A percentile compares a stretch with the other conserved stretches of the same genome.
Conservation (phyloP, 2,329 filamentous ascomycete genomes). For the Fusarium sp. region DNA sequence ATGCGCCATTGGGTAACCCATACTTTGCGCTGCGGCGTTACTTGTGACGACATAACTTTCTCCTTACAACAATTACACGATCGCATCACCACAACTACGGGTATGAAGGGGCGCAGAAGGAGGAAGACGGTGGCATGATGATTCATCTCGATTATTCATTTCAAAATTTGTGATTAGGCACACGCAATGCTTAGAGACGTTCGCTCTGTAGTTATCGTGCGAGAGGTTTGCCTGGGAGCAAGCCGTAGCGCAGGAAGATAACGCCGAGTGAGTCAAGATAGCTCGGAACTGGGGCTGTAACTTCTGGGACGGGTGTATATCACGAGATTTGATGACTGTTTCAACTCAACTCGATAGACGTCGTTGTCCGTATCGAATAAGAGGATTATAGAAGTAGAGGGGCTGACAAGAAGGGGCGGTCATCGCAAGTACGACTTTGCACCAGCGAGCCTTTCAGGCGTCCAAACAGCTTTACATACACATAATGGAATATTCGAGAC, state of each 20-base stretch:
- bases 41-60: conserved; percentile 26
- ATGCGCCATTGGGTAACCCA: conserved; percentile 45
- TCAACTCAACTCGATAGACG: conserved; percentile 37
- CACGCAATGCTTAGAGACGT: conserved; percentile 38
- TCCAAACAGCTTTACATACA: conserved; percentile 42
- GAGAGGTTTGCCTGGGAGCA: conserved; percentile 33
- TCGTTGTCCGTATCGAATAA: conserved; percentile 20
- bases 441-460: conserved; percentile 37
- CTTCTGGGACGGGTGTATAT: conserved; percentile 41
- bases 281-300: conserved; percentile 30
- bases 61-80: conserved; percentile 34
- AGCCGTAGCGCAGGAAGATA: conserved; percentile 30
- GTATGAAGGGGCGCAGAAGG: conserved; percentile 18
- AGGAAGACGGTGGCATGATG: conserved; percentile 25
- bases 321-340: conserved; percentile 41
- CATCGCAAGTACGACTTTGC: conserved; percentile 23
- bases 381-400: conserved; percentile 35
- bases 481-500: conserved; percentile 42
- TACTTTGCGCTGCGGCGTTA: conserved; percentile 37
- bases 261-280: conserved; percentile 29
- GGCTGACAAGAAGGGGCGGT: conserved; percentile 21
- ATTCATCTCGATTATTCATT: conserved; percentile 29
- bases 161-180: conserved; percentile 30
- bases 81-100: conserved; percentile 28
- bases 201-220: conserved; percentile 28